Percentiles rank a stretch among this genome's conserved stretches.
Conservation (phyloP, 768 basidiomycete genomes). For the Strobilomyces echinocephalus region DNA sequence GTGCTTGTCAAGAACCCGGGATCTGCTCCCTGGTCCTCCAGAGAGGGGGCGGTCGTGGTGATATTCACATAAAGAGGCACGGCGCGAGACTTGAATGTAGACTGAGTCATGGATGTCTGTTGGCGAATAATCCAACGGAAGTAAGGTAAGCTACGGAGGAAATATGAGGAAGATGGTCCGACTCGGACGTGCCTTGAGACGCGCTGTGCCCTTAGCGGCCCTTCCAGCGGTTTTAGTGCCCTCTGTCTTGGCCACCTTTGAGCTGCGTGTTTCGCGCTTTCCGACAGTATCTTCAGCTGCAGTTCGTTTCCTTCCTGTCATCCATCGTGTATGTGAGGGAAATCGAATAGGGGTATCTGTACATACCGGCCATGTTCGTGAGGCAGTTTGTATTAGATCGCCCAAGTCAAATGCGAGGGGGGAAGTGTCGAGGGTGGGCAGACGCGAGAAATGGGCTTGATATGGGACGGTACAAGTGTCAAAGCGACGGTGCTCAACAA, state of each 20-base stretch:
- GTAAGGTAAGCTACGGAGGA: neutral
- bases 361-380: constrained; percentile 29
- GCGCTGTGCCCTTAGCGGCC: constrained; percentile 36
- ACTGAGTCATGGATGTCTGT: constrained; percentile 44
- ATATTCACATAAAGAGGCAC: constrained; percentile 64
- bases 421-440: neutral
- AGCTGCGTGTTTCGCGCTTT: constrained; percentile 39
- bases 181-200: constrained; percentile 48
- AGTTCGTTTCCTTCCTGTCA: constrained; percentile 42
- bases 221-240: constrained; percentile 28
- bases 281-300: constrained; percentile 34
- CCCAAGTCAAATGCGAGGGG: neutral
- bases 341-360: constrained; percentile 10
- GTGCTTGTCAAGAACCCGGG: constrained; percentile 57
- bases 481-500: constrained; percentile 21
- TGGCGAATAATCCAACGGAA: neutral
- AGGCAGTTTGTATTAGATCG: neutral
- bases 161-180: neutral
- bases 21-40: constrained; percentile 39
- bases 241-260: constrained; percentile 50
- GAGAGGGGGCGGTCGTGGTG: constrained; percentile 57
- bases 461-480: constrained; percentile 14
- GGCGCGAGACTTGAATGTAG: constrained; percentile 60
- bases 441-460: constrained; percentile 1
- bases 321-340: neutral